A percentile compares a stretch with the other conserved stretches of the same genome.
Conservation (phyloP, 2,329 filamentous ascomycete genomes). For the Zasmidium cellare region DNA sequence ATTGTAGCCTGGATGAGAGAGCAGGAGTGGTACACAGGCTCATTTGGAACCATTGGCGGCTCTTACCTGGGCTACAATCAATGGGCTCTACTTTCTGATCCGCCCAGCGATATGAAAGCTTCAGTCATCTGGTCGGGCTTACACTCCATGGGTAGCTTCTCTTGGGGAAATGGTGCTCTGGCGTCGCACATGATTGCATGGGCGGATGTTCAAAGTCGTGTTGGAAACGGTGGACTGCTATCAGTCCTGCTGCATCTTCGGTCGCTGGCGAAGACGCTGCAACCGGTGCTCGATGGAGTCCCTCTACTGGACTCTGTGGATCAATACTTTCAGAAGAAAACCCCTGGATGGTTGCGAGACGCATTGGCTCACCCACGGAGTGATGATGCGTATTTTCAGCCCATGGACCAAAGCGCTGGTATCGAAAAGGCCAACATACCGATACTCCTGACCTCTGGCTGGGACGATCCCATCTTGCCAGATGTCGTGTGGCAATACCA, state of each 20-base stretch:
- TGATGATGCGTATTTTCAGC: neutral
- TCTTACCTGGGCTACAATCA: constrained; percentile 3
- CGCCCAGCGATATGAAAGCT: neutral
- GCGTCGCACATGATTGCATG: neutral
- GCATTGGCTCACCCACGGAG: neutral
- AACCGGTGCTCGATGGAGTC: neutral
- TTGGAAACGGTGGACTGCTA: neutral
- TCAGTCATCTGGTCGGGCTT: neutral
- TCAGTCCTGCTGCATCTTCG: neutral
- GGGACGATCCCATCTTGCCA: neutral
- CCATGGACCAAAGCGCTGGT: neutral
- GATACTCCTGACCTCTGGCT: neutral
- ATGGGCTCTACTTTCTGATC: neutral
- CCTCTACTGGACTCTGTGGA: neutral
- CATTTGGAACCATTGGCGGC: neutral
- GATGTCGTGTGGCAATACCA: constrained; percentile 1
- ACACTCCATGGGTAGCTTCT: neutral
- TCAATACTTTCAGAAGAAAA: neutral
- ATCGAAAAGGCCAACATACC: neutral
- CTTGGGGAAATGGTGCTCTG: neutral
- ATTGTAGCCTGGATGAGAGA: neutral
- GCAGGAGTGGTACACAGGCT: constrained; percentile 2
- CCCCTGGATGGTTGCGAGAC: neutral
- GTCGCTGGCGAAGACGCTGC: neutral
- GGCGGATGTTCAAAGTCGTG: neutral